Evolutionary conservation across 75 land plant genomes (phyloP).

Genomic region (Cryptomeria japonica): DNA sequence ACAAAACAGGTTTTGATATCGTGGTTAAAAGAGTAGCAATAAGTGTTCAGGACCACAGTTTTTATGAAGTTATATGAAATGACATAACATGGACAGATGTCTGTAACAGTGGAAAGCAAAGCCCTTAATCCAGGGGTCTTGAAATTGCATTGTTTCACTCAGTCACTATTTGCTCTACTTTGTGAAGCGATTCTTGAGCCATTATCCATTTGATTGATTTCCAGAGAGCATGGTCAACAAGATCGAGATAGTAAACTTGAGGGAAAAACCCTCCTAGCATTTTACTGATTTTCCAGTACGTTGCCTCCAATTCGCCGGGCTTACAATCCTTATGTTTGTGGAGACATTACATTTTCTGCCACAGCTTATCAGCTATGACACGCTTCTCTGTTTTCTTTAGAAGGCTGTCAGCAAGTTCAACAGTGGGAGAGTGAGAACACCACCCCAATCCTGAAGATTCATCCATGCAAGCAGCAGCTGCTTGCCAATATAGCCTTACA

Average conservation of each 20-base stretch:
- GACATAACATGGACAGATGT: neutral
- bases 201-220: conserved; percentile 17
- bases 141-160: neutral
- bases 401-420: conserved; percentile 11
- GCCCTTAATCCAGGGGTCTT: neutral
- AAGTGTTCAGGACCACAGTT: neutral
- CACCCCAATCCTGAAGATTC: conserved; percentile 17
- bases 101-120: neutral
- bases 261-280: conserved; percentile 16
- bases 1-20: neutral
- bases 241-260: conserved; percentile 14
- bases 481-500: conserved; percentile 10
- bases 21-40: neutral
- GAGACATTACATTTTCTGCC: conserved; percentile 15
- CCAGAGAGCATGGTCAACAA: conserved; percentile 17
- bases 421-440: conserved; percentile 12
- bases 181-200: conserved; percentile 4
- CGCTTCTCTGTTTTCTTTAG: conserved; percentile 10
- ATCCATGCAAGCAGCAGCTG: conserved; percentile 14
- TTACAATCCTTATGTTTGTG: conserved; percentile 13
- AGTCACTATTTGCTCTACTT: neutral
- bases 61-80: neutral
- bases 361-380: conserved; percentile 18
- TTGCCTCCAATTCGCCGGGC: conserved; percentile 16
- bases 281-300: conserved; percentile 14